Conservation (phyloP, 2,329 filamentous ascomycete genomes). For the Dactylellina parvicollis region DNA sequence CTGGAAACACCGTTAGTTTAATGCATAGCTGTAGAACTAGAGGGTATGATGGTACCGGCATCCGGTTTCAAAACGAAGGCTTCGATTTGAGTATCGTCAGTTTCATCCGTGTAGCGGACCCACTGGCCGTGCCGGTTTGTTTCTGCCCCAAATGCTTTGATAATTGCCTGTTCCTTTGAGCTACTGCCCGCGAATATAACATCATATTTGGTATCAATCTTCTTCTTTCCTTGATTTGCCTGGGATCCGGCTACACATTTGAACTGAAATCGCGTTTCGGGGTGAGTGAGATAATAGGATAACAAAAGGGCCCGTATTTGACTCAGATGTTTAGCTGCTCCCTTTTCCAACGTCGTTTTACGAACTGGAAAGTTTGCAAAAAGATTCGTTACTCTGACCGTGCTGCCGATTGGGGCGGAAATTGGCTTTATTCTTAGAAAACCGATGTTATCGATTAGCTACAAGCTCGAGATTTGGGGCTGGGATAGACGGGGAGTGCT, state of each 20-base stretch:
- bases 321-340: constrained; percentile 21
- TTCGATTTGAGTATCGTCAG: constrained; percentile 49
- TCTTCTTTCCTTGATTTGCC: constrained; percentile 54
- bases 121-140: constrained; percentile 58
- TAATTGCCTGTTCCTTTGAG: constrained; percentile 66
- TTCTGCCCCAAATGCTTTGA: constrained; percentile 68
- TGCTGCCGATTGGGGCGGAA: constrained; percentile 69
- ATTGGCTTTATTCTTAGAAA: constrained; percentile 64
- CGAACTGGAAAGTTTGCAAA: constrained; percentile 71
- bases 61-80: constrained; percentile 54
- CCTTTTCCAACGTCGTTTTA: constrained; percentile 58
- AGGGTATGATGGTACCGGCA: constrained; percentile 19
- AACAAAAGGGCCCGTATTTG: constrained; percentile 64
- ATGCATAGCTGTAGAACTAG: not conserved
- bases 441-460: constrained; percentile 53
- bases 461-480: not conserved
- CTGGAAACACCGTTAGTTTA: not conserved
- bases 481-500: constrained; percentile 46
- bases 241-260: constrained; percentile 61
- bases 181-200: constrained; percentile 70
- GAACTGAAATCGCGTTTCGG: constrained; percentile 67
- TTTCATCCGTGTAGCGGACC: constrained; percentile 11
- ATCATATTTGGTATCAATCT: constrained; percentile 63
- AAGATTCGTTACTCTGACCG: constrained; percentile 68
- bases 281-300: constrained; percentile 70